Evolutionary conservation across 768 basidiomycete species (phyloP).

Genomic region (Auricularia cornea): DNA sequence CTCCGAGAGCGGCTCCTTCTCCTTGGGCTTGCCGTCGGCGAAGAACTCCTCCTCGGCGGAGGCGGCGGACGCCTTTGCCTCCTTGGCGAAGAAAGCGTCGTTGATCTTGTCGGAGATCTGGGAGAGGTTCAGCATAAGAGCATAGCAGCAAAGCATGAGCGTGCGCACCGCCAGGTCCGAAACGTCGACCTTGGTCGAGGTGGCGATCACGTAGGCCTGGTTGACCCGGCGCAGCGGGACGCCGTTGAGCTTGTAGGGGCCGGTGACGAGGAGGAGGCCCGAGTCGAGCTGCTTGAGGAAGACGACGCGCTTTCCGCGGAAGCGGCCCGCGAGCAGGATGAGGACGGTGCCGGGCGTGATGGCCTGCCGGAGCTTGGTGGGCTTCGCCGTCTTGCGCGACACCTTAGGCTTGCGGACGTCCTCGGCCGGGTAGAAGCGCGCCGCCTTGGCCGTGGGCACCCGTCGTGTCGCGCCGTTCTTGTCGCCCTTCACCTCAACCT

Average conservation of each 20-base stretch:
- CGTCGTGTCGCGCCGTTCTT: conserved; percentile 88
- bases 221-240: conserved; percentile 96
- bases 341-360: conserved; percentile 93
- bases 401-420: conserved; percentile 88
- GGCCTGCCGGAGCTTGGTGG: conserved; percentile 69
- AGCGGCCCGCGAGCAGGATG: conserved; percentile 95
- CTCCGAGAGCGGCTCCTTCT: conserved; percentile 78
- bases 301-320: conserved; percentile 96
- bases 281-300: conserved; percentile 93
- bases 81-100: conserved; percentile 90
- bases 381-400: conserved; percentile 78
- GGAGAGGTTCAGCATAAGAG: background rate
- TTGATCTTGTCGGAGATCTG: conserved; percentile 86
- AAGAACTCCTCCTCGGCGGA: conserved; percentile 98
- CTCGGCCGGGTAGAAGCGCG: conserved; percentile 92
- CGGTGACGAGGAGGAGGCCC: conserved; percentile 90
- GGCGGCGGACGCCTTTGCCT: conserved; percentile 52
- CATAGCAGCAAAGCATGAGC: conserved; percentile 10
- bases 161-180: conserved; percentile 63
- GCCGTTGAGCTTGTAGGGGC: conserved; percentile 97
- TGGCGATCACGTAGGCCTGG: conserved; percentile 98
- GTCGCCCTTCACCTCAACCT: conserved; percentile 78
- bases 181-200: conserved; percentile 88
- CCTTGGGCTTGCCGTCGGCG: conserved; percentile 84
- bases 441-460: conserved; percentile 76